A percentile compares a stretch with the other conserved stretches of the same genome.
These are phyloP conservation scores for Colletotrichum plurivorum DNA, from an alignment of 2,329 filamentous ascomycete species.

Conservation along the genomic window DNA sequence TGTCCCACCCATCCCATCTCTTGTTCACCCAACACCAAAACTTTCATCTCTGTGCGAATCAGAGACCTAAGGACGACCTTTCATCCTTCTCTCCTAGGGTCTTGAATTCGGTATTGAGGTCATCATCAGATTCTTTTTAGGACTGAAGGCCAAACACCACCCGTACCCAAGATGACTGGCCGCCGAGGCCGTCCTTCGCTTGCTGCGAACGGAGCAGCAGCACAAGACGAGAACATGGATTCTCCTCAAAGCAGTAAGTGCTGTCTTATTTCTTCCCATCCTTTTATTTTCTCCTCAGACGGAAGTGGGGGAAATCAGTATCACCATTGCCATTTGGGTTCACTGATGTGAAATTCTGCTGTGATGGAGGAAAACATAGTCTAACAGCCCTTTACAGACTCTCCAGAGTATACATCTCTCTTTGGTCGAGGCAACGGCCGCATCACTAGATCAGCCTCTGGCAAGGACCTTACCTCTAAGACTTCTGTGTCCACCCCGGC, in stretches of 20 bases:
- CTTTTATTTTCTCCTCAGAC: not conserved
- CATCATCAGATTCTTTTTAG: not conserved
- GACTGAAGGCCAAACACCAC: not conserved
- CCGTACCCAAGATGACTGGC: conserved; percentile 19
- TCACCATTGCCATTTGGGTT: too few relatives aligned
- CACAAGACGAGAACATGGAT: conserved; percentile 15
- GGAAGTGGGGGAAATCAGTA: too few relatives aligned
- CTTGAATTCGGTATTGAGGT: not conserved
- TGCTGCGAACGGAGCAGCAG: not conserved
- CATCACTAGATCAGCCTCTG: conserved; percentile 39
- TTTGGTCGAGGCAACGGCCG: not conserved
- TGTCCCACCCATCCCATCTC: conserved; percentile 37
- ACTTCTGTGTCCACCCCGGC: conserved; percentile 13
- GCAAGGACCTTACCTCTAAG: conserved; percentile 29
- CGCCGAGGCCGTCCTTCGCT: conserved; percentile 30
- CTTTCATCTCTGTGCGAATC: conserved; percentile 13
- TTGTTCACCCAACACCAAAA: conserved; percentile 23
- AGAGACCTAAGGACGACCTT: not conserved
- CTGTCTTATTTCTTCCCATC: not conserved
- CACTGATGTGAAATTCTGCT: too few relatives aligned
- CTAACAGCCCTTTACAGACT: conserved; percentile 17
- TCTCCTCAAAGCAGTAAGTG: conserved; percentile 32
- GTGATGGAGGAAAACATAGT: too few relatives aligned
- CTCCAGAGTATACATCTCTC: conserved; percentile 2
- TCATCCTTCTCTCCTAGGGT: not conserved